Conservation (phyloP, 2,329 filamentous ascomycete genomes). For the Calonectria montana region DNA sequence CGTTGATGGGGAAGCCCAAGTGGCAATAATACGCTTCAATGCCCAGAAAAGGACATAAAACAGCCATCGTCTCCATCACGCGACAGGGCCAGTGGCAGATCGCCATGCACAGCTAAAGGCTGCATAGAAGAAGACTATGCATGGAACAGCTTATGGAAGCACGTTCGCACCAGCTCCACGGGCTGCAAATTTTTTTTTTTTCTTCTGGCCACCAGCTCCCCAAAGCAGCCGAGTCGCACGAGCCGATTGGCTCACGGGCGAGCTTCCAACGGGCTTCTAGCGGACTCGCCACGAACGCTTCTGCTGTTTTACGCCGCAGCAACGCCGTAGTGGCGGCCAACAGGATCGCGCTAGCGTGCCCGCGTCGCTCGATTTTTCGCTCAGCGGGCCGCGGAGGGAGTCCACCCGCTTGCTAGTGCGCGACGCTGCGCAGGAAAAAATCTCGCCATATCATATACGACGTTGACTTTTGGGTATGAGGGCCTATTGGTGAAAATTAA, state of each 20-base stretch:
- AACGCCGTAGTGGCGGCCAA: conserved; percentile 12
- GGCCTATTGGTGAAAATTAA: not conserved
- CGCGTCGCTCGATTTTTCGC: conserved; percentile 2
- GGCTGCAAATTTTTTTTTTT: not conserved
- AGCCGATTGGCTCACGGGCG: conserved; percentile 22
- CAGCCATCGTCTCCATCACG: not conserved
- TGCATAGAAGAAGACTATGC: conserved; percentile 14
- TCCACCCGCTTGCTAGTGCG: not conserved
- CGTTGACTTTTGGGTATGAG: not conserved
- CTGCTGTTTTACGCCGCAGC: conserved; percentile 18
- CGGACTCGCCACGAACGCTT: conserved; percentile 7
- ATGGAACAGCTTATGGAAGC: conserved; percentile 16
- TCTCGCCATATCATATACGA: not conserved
- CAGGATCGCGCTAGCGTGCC: not conserved
- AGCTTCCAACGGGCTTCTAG: not conserved
- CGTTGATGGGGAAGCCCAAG: not conserved
- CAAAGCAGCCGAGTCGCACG: conserved; percentile 14
- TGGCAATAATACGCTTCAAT: not conserved
- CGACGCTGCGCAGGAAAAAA: not conserved
- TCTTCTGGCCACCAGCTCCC: not conserved
- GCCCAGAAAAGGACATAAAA: not conserved
- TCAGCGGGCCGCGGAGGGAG: conserved; percentile 11
- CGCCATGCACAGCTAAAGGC: not conserved
- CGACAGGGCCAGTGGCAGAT: not conserved
- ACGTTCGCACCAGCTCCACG: not conserved